Percentiles rank a stretch among this genome's conserved stretches.
Conservation (phyloP, 2,329 filamentous ascomycete genomes). For the Phaeophleospora eucalypticola region DNA sequence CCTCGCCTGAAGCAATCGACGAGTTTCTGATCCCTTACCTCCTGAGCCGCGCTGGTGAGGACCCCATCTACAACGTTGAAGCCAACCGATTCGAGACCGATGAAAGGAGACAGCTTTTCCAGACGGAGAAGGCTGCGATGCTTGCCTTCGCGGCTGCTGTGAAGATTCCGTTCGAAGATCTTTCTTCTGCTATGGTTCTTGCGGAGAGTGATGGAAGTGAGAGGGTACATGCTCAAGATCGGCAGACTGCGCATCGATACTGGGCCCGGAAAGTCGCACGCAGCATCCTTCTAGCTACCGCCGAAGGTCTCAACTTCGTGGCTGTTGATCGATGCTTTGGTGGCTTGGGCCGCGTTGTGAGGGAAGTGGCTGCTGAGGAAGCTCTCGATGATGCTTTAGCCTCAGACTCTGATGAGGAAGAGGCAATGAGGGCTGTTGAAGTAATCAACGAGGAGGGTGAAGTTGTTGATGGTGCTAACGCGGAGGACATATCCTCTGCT, state of each 20-base stretch:
- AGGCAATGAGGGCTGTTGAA: constrained; percentile 17
- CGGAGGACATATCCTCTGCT: constrained; percentile 18
- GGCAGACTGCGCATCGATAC: constrained; percentile 44
- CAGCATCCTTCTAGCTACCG: constrained; percentile 58
- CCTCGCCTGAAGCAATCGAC: constrained; percentile 52
- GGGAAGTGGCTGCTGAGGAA: constrained; percentile 18
- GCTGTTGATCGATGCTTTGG: constrained; percentile 60
- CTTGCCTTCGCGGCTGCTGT: constrained; percentile 53
- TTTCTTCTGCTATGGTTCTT: constrained; percentile 37
- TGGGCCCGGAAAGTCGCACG: constrained; percentile 60
- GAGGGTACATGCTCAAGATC: constrained; percentile 38
- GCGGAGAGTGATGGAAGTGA: constrained; percentile 17
- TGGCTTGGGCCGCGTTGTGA: constrained; percentile 46
- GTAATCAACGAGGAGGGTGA: constrained; percentile 15
- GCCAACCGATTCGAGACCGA: constrained; percentile 56
- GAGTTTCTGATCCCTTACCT: constrained; percentile 58
- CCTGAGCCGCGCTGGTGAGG: constrained; percentile 48
- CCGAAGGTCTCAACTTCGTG: constrained; percentile 52
- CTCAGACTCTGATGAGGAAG: constrained; percentile 12
- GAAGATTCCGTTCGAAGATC: constrained; percentile 49
- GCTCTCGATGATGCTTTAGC: constrained; percentile 15
- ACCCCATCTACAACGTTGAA: constrained; percentile 53
- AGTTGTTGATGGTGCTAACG: constrained; percentile 14
- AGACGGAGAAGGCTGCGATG: constrained; percentile 53
- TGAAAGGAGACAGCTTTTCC: constrained; percentile 49